A percentile compares a stretch with the other conserved stretches of the same genome.
Conservation (phyloP, 2,329 filamentous ascomycete genomes). For the Rutstroemia sp. region DNA sequence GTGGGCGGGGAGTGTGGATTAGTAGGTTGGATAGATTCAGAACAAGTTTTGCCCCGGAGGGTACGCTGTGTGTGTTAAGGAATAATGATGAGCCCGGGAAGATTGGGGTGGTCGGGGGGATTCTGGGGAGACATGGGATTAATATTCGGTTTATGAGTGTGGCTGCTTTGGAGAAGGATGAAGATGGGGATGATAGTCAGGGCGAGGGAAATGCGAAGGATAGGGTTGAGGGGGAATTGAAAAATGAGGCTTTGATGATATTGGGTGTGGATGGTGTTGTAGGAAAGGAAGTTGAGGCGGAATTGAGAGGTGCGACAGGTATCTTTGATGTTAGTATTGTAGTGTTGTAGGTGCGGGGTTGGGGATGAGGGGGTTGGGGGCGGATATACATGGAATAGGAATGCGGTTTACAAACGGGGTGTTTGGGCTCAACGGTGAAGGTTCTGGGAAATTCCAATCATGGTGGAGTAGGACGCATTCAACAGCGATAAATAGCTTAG, state of each 20-base stretch:
- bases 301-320: slow-evolving; percentile 42
- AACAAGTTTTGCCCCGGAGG: slow-evolving; percentile 65
- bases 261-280: slow-evolving; percentile 63
- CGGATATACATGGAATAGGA: not conserved
- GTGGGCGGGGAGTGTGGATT: slow-evolving; percentile 58
- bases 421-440: too few relatives aligned
- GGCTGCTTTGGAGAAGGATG: slow-evolving; percentile 36
- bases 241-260: slow-evolving; percentile 74
- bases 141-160: slow-evolving; percentile 82
- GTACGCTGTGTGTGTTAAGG: slow-evolving; percentile 68
- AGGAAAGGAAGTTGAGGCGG: slow-evolving; percentile 45
- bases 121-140: slow-evolving; percentile 61
- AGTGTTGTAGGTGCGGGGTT: slow-evolving; percentile 17
- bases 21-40: slow-evolving; percentile 66
- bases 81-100: slow-evolving; percentile 79
- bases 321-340: slow-evolving; percentile 50
- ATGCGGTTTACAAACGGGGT: too few relatives aligned
- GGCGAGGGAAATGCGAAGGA: slow-evolving; percentile 16
- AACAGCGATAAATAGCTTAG: too few relatives aligned
- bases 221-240: slow-evolving; percentile 29
- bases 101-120: slow-evolving; percentile 70
- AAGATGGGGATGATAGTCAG: slow-evolving; percentile 10
- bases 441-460: too few relatives aligned
- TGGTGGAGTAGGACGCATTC: too few relatives aligned
- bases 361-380: not conserved